phyloP scores from a whole-genome alignment of 805 yeast species.

The Wickerhamomyces canadensis region DNA sequence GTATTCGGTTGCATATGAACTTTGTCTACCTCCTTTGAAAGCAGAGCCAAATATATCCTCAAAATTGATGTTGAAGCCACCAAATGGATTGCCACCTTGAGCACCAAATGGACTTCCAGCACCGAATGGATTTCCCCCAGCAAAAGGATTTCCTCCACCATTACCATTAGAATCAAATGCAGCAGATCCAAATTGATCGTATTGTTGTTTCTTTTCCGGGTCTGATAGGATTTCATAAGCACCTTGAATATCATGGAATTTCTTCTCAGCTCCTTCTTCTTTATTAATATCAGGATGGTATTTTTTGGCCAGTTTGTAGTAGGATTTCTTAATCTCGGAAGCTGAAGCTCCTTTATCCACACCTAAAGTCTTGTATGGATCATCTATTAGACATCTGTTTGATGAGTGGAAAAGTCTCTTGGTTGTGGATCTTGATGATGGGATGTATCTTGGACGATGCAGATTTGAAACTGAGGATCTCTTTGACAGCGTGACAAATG shows the following conservation, averaged over 20 bases:
- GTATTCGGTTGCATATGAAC: conserved; percentile 61
- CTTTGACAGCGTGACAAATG: background rate
- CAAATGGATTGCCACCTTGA: conserved; percentile 40
- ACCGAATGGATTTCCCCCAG: conserved; percentile 46
- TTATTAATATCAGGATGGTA: conserved; percentile 97
- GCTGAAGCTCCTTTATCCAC: conserved; percentile 64
- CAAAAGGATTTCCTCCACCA: conserved; percentile 40
- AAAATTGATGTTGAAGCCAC: conserved; percentile 35
- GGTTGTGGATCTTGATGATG: background rate
- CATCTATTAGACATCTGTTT: conserved; percentile 30
- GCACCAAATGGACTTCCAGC: conserved; percentile 45
- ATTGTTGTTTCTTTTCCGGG: conserved; percentile 79
- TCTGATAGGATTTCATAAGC: conserved; percentile 91
- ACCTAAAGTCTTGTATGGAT: conserved; percentile 85
- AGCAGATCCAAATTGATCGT: conserved; percentile 85
- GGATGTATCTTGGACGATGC: no score
- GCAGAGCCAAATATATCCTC: conserved; percentile 61
- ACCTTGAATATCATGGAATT: conserved; percentile 88
- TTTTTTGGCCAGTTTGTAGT: conserved; percentile 87
- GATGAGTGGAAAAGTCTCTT: conserved; percentile 39
- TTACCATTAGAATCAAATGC: conserved; percentile 66
- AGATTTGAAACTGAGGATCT: background rate
- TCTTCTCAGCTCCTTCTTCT: conserved; percentile 79
- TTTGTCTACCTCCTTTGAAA: conserved; percentile 34
- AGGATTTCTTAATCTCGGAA: conserved; percentile 90